Base-by-base conservation (phyloP, 2,329 filamentous ascomycete genomes). In the Dothideomycetes sp. region DNA sequence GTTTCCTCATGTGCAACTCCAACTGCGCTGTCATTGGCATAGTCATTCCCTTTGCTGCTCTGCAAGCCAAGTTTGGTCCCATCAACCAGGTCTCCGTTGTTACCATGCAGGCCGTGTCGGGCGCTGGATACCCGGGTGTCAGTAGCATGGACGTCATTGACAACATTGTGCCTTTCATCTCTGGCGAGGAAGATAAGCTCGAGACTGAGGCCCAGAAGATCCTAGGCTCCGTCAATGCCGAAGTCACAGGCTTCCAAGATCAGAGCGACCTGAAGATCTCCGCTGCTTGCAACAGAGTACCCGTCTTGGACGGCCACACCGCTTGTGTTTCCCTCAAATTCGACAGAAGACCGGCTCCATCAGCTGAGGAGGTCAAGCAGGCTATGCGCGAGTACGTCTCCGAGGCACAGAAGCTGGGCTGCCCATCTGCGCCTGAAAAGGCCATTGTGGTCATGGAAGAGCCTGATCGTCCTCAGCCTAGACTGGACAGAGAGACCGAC, bases 1-100 rank as follows among this genome's bases (percentile, higher is more conserved):
- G 91, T 17, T 94, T 96, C 68, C 68, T 96, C 29, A 86, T 95
- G 45, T 96, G 89, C 74, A 96, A 96, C 69, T 94, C 86, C 49
- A 96, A 96, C 68, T 98, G 91, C 66, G 89, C 89, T 41, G 89
- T 95, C 55, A 94, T 96, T 53, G 89, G 89, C 35, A 77, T 96
- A 43, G 89, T 95, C 45, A 93, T 94, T 47, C 91, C 91, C 17
- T 89, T 95, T 56, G 87, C 87, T 9, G 89, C 89, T 12, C 76
- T 96, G 27, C 84, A 94, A 61, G 76, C 80, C 38, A 79, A 76
- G 52, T 94, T 96, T 54, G 91, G 89, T 33, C 79, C 81, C n/a
- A 69, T 81, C 19, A 70, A 75, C 48, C 65, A 72, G 52, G 83
- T 94, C 50, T 81, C 84, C 45, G 84, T 96, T 38, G 87, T 95